These are phyloP conservation scores for Boletus vermiculosoides DNA, from an alignment of 768 basidiomycete genomes.

Conservation along the genomic window DNA sequence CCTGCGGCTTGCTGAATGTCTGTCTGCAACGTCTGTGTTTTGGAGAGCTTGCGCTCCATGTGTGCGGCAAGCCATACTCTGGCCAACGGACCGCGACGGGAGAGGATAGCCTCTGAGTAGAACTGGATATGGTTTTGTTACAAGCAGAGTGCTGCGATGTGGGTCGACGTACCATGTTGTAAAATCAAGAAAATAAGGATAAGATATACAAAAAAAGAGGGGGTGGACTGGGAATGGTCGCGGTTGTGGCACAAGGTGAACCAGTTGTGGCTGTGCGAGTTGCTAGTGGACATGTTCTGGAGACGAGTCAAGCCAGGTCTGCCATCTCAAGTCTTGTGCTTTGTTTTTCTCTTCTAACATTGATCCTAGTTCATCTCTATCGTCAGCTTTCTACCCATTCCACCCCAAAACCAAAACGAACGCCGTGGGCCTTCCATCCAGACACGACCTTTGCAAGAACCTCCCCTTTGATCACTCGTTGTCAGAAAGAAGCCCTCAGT, in stretches of 20 bases:
- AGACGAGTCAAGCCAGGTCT: neutral
- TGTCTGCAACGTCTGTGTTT: constrained; percentile 90
- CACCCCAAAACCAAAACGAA: neutral
- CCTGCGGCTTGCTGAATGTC: constrained; percentile 95
- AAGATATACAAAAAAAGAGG: constrained; percentile 20
- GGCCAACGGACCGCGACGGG: constrained; percentile 89
- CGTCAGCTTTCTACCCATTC: constrained; percentile 7
- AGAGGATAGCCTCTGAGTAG: constrained; percentile 91
- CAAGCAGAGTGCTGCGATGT: rapidly evolving
- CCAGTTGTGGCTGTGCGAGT: constrained; percentile 26
- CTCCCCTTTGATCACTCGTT: constrained; percentile 27
- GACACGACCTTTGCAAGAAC: constrained; percentile 29
- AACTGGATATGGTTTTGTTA: constrained; percentile 49
- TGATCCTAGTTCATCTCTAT: neutral
- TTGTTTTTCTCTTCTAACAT: neutral
- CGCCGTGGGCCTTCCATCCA: constrained; percentile 30
- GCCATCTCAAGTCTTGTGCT: neutral
- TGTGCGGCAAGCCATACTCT: constrained; percentile 99
- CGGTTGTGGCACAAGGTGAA: constrained; percentile 17
- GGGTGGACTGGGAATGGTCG: neutral
- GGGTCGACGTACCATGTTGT: constrained; percentile 21
- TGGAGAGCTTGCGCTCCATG: constrained; percentile 97
- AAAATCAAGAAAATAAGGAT: constrained; percentile 20
- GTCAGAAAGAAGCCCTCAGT: constrained; percentile 32
- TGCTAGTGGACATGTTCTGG: constrained; percentile 8